Base-by-base conservation (phyloP, 2,329 filamentous ascomycete species). In the Botrytis paeoniae region DNA sequence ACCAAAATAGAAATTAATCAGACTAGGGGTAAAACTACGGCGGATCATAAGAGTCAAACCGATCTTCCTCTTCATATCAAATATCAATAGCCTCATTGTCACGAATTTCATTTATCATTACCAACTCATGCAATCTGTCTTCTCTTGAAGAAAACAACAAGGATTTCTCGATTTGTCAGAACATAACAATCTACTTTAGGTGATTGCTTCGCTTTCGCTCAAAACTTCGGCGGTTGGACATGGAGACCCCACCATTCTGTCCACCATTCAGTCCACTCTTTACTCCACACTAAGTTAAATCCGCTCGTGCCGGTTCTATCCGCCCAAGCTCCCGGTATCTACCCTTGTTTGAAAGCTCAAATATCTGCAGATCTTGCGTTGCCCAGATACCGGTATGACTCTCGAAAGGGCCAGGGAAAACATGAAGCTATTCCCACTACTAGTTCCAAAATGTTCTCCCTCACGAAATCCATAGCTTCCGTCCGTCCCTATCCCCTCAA, bases 191-290 rank as follows among this genome's bases (percentile, higher is more conserved):
- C 59, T 61, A 16, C 59, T 39, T 57, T 61, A n/a, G 59, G 59
- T 61, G 8, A 65, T 32, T 37, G 35, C 29, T 51, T 71, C 59
- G 57, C 69, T 70, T 61, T 70, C 57, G 60, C 69, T 71, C 41
- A 43, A 71, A 65, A 29, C 12, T n/a, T 71, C 69, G 69, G 69
- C 60, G 60, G 64, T 57, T 64, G 43, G 37, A 69, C 16, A 48
- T 66, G 64, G 64, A 68, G 64, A 71, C 69, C 41, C 69, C 60
- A 64, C 69, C 45, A 39, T n/a, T 39, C 48, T 8, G 45, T 57
- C 35, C 65, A 69, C 51, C 51, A 32, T 57, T 39, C 25, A 43
- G 20, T 59, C n/a, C 51, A n/a, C 37, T 6, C 7, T 22, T 20
- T 54, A 63, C 59, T 51, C 60, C 69, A 65, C 29, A 71, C 25